Evolutionary conservation across 495 filamentous ascomycete species (phyloP).

Genomic region (Collariella sp.): DNA sequence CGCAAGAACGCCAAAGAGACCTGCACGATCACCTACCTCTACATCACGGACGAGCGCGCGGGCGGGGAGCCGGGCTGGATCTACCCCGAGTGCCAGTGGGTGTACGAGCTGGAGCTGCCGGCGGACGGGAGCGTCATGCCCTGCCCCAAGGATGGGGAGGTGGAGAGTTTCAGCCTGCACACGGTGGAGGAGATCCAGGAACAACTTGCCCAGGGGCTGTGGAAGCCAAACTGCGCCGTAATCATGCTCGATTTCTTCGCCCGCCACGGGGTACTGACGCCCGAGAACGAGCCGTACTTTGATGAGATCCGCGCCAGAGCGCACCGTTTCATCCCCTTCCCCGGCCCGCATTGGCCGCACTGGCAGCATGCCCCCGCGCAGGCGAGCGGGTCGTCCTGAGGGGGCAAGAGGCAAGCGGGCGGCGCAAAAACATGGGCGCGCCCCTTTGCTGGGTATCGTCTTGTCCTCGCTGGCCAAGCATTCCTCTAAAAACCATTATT

Average conservation of each 20-base stretch:
- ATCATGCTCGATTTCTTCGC: conserved; percentile 86
- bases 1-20: conserved; percentile 44
- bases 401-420: conserved; percentile 1
- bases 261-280: conserved; percentile 70
- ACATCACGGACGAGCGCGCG: conserved; percentile 65
- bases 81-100: conserved; percentile 86
- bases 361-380: conserved; percentile 6
- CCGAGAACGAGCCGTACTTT: conserved; percentile 75
- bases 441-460: conserved; percentile 22
- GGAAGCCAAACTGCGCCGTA: conserved; percentile 90
- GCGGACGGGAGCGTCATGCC: conserved; percentile 50
- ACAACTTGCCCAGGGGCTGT: conserved; percentile 60
- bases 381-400: background rate
- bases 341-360: conserved; percentile 47
- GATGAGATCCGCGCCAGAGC: conserved; percentile 65
- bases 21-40: conserved; percentile 78
- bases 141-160: conserved; percentile 75
- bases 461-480: conserved; percentile 1
- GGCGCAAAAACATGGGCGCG: conserved; percentile 6
- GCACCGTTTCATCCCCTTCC: conserved; percentile 78
- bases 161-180: conserved; percentile 72
- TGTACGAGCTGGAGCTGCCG: conserved; percentile 80
- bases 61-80: conserved; percentile 82
- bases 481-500: background rate
- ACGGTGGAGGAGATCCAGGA: conserved; percentile 65